A percentile compares a stretch with the other conserved stretches of the same genome.
These are phyloP conservation scores for Carex parvula DNA, from an alignment of 176 grass and related monocot genomes.

Conservation along the genomic window DNA sequence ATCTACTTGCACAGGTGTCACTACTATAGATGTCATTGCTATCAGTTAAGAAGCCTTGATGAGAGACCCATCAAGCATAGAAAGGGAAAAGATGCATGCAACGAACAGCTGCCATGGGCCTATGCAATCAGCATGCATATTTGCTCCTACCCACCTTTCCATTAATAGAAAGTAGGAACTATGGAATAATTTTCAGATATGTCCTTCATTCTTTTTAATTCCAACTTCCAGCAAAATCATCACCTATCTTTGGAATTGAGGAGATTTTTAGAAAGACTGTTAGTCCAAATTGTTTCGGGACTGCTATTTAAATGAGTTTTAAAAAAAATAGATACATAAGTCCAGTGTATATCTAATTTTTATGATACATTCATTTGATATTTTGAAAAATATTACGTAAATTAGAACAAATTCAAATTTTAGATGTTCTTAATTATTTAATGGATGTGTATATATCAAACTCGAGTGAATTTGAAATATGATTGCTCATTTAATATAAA, in stretches of 20 bases:
- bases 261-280: neutral
- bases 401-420: too few relatives aligned
- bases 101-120: slow-evolving; percentile 31
- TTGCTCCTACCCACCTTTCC: neutral
- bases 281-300: too few relatives aligned
- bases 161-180: neutral
- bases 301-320: neutral
- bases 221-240: neutral
- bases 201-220: neutral
- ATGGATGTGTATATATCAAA: too few relatives aligned
- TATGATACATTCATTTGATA: too few relatives aligned
- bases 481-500: too few relatives aligned
- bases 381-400: too few relatives aligned
- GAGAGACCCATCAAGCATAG: slow-evolving; percentile 11
- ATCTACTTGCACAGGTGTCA: slow-evolving; percentile 23
- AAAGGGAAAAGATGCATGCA: slow-evolving; percentile 23
- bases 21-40: slow-evolving; percentile 19
- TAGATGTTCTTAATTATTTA: too few relatives aligned
- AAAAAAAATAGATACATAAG: neutral
- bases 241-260: neutral
- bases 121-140: slow-evolving; percentile 25
- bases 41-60: slow-evolving; percentile 6
- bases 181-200: slow-evolving; percentile 1
- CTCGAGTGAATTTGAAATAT: too few relatives aligned
- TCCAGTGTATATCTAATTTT: too few relatives aligned